Evolutionary conservation across 106 monocot species (phyloP), one percentile per base, ranked within the genome.

Genomic region (Hemerocallis citrina): DNA sequence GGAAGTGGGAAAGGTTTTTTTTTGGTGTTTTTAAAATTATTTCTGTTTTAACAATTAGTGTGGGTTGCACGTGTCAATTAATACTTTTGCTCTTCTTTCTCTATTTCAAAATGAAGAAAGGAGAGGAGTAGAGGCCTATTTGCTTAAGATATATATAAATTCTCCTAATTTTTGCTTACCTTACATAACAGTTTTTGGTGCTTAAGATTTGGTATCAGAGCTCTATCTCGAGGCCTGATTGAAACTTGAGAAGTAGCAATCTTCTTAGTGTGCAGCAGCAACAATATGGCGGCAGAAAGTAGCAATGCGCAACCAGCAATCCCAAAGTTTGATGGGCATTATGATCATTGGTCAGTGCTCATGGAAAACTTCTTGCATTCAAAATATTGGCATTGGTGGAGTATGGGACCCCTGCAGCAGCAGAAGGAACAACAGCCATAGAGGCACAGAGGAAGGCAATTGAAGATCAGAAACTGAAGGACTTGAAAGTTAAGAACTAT

Each of bases 311-410:
- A 55, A 31, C 55, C 30, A 55, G 55, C 9, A 8, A 55, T 55
- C 5, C 55, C 55, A 10, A 55, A 55, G 28, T 55, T 55, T 55
- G 55, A 55, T 55, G 55, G 55, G 16, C 55, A 55, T 19, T 55
- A 55, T 8, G 23, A 55, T 55, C 55, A 55, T 16, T 31, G 55
- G 27, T 7, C 27, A 15, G n/a, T n/a, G n/a, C n/a, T n/a, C n/a
- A n/a, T n/a, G n/a, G n/a, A n/a, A n/a, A n/a, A n/a, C n/a, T n/a
- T 24, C 55, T 8, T 20, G 3, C 4, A 31, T 28, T 55, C 30
- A 1, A 55, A 55, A 16, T 6, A 55, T 25, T 23, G 55, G 55
- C 10, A 3, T 23, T 55, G 23, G 30, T 55, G 30, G 55, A 55
- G 1, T 24, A 5, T 2, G 55, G 55, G 15, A 55, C 27, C 16